phyloP scores from a whole-genome alignment of 768 basidiomycete species.

The Boletus pseudopeckii region DNA sequence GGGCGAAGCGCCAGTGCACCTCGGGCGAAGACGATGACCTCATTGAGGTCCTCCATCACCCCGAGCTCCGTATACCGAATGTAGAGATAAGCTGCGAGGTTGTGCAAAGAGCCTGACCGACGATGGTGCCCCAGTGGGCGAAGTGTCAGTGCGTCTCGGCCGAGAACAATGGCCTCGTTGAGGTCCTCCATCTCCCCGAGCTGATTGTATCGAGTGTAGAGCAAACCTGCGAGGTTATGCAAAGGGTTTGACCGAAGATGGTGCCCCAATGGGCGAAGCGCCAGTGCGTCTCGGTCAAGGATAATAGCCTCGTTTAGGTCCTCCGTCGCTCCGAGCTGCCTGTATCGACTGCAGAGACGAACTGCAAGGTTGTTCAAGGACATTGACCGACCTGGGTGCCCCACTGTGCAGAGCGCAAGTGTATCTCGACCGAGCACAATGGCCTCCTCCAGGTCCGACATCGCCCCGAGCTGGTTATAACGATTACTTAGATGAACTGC shows the following conservation, averaged over 20 bases:
- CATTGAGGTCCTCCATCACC: background rate
- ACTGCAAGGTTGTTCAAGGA: background rate
- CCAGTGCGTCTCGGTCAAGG: background rate
- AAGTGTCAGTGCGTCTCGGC: background rate
- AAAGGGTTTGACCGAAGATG: background rate
- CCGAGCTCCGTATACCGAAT: background rate
- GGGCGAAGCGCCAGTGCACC: background rate
- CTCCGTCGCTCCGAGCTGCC: no score
- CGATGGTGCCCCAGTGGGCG: background rate
- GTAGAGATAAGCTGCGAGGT: background rate
- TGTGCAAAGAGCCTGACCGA: background rate
- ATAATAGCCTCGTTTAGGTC: background rate
- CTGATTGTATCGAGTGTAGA: background rate
- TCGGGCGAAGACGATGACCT: background rate
- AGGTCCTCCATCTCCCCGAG: background rate
- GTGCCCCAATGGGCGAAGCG: background rate
- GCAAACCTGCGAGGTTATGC: background rate
- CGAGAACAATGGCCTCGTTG: background rate
- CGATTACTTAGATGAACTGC: background rate
- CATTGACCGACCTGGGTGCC: background rate
- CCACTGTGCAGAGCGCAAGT: background rate
- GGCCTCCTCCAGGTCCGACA: background rate
- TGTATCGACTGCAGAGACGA: background rate
- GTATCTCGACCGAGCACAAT: background rate
- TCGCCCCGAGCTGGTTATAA: background rate